Base-by-base conservation (phyloP, 805 yeast genomes). In the Saturnispora kantuleensis region DNA sequence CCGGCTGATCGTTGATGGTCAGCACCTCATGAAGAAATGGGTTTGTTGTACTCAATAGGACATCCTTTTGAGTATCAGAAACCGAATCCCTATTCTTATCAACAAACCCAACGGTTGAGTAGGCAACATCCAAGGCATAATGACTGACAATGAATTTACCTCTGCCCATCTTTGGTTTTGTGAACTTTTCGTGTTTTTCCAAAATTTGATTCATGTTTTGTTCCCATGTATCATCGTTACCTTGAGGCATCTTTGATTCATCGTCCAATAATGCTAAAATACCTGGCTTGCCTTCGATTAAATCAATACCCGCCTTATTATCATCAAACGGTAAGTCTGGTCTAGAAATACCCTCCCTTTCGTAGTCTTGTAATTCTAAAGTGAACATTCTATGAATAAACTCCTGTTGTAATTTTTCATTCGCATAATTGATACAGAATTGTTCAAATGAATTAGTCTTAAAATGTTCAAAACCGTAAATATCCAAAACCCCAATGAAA, bases 41-140 rank as follows among this genome's bases (percentile, higher is more conserved):
- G 60, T 84, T 88, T 13, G 74, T 69, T 0, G 96, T 67, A 12
- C 74, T 74, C 56, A 76, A 79, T 65, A 90, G 73, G 9, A 86
- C 88, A 50, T 87, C 96, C 50, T 90, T 67, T 57, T 88, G 95
- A 21, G 96, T 96, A 57, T 90, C 98, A 15, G 96, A 89, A 41
- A 90, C 97, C 7, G 97, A 87, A 64, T 90, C 98, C 69, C 97
- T 79, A 61, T 90, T 90, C 70, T 90, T 90, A 67, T 90, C 98
- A 57, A 90, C 85, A 61, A 90, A 90, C 1, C 97, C 97, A 49
- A 86, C 97, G 35, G 83, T 75, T 57, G 88, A 95, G 62, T 90
- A 90, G 33, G 85, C 69, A 35, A 90, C 98, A 57, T 90, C 96
- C 59, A 87, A 76, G 28, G 98, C 98, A 66, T 90, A 90, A 65